Evolutionary conservation across 2,329 filamentous ascomycete species (phyloP).

Genomic region (Ophiostoma novo-ulmi): DNA sequence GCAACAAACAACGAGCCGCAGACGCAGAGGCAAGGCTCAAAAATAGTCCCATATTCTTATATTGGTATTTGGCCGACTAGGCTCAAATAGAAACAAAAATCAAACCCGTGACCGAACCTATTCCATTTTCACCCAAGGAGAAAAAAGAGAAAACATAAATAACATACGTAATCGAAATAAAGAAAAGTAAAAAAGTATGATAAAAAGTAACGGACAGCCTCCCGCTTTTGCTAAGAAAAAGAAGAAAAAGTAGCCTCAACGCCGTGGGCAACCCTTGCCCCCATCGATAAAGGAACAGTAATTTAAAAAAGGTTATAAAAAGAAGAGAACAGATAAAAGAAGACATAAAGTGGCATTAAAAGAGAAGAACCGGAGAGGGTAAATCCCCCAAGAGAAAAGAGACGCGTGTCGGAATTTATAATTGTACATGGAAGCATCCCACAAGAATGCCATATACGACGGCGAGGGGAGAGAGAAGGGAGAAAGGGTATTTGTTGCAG

Average conservation of each 20-base stretch:
- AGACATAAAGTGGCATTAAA: neutral
- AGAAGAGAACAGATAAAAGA: slow-evolving; percentile 8
- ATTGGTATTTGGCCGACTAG: neutral
- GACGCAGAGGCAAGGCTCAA: neutral
- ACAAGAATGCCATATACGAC: neutral
- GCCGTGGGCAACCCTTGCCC: slow-evolving; percentile 14
- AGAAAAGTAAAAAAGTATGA: neutral
- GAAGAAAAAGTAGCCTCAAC: slow-evolving; percentile 11
- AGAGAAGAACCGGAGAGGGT: neutral
- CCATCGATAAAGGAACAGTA: neutral
- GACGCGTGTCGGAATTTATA: neutral
- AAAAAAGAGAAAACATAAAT: neutral
- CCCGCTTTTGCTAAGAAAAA: slow-evolving; percentile 18
- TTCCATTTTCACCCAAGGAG: neutral
- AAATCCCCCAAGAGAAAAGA: neutral
- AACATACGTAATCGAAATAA: neutral
- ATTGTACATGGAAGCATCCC: neutral
- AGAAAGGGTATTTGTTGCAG: neutral
- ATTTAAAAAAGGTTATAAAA: neutral
- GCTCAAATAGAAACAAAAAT: slow-evolving; percentile 5
- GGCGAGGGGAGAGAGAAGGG: neutral
- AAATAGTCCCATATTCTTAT: neutral
- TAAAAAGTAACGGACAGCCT: slow-evolving; percentile 1
- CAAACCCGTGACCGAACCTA: neutral
- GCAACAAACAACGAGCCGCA: neutral